These are phyloP conservation scores for Cyphellophora attinorum DNA, from an alignment of 2,329 filamentous ascomycete genomes.

Conservation along the genomic window DNA sequence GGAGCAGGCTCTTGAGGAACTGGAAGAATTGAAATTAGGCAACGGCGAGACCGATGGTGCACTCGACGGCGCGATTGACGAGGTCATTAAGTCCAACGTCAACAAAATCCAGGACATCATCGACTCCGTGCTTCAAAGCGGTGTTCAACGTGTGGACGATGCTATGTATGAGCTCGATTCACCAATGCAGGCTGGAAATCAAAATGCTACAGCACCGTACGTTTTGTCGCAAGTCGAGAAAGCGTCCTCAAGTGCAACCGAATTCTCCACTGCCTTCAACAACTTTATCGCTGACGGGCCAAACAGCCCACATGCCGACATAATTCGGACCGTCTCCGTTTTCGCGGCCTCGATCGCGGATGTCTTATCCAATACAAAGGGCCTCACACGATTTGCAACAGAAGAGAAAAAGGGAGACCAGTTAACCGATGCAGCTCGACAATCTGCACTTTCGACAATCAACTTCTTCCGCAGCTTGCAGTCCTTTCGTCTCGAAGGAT, in stretches of 20 bases:
- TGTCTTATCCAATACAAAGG: constrained; percentile 93
- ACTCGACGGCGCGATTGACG: constrained; percentile 83
- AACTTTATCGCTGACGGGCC: constrained; percentile 96
- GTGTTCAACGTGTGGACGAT: constrained; percentile 89
- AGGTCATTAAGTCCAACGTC: constrained; percentile 73
- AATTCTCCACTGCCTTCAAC: constrained; percentile 97
- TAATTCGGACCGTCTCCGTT: constrained; percentile 85
- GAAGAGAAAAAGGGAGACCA: constrained; percentile 92
- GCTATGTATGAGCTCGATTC: constrained; percentile 95
- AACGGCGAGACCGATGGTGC: constrained; percentile 68
- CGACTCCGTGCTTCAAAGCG: constrained; percentile 88
- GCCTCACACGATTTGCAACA: constrained; percentile 80
- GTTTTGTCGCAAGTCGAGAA: constrained; percentile 97
- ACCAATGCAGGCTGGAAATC: constrained; percentile 96
- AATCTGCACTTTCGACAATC: constrained; percentile 77
- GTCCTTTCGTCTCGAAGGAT: constrained; percentile 84
- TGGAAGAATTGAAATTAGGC: constrained; percentile 70
- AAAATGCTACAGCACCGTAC: constrained; percentile 90
- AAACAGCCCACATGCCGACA: constrained; percentile 76
- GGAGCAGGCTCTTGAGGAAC: constrained; percentile 87
- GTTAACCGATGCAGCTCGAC: constrained; percentile 69
- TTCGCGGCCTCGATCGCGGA: constrained; percentile 84
- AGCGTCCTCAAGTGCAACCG: constrained; percentile 84
- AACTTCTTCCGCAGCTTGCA: constrained; percentile 92
- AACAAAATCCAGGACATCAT: constrained; percentile 96